A percentile compares a stretch with the other conserved stretches of the same genome.
Conservation (phyloP, 768 basidiomycete species). For the Pleurotus eryngii region DNA sequence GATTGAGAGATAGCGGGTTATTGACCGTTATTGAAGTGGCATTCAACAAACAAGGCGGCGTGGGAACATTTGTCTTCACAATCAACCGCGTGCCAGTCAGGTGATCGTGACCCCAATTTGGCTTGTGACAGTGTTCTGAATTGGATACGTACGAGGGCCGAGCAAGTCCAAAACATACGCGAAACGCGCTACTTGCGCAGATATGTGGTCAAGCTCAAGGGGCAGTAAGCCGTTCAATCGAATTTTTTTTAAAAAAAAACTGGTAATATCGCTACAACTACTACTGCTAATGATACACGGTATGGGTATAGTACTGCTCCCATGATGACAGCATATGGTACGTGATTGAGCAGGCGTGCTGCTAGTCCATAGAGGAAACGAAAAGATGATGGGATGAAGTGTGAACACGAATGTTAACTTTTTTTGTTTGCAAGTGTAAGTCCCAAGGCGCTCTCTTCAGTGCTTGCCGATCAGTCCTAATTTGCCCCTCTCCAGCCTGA, state of each 20-base stretch:
- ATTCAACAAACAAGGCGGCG: slow-evolving; percentile 36
- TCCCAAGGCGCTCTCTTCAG: background rate
- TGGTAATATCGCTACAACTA: background rate
- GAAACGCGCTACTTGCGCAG: background rate
- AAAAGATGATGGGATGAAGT: background rate
- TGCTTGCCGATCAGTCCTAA: slow-evolving; percentile 44
- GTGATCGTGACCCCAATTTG: slow-evolving; percentile 29
- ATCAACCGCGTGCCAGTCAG: slow-evolving; percentile 32
- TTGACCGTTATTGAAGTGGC: slow-evolving; percentile 9
- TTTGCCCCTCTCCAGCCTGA: slow-evolving; percentile 50
- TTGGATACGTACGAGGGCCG: too few relatives aligned
- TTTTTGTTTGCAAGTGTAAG: too few relatives aligned
- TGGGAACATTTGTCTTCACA: slow-evolving; percentile 31
- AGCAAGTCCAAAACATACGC: too few relatives aligned
- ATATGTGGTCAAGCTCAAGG: background rate
- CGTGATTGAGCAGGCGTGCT: background rate
- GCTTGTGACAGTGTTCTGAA: background rate
- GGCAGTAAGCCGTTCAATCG: background rate
- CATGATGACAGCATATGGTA: too few relatives aligned
- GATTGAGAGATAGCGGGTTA: background rate
- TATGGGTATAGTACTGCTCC: background rate
- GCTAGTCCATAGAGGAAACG: background rate
- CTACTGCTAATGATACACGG: background rate
- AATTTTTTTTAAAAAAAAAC: too few relatives aligned
- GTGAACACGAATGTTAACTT: background rate